Conservation (phyloP, 2,329 filamentous ascomycete species). For the Elsinoe ampelina region DNA sequence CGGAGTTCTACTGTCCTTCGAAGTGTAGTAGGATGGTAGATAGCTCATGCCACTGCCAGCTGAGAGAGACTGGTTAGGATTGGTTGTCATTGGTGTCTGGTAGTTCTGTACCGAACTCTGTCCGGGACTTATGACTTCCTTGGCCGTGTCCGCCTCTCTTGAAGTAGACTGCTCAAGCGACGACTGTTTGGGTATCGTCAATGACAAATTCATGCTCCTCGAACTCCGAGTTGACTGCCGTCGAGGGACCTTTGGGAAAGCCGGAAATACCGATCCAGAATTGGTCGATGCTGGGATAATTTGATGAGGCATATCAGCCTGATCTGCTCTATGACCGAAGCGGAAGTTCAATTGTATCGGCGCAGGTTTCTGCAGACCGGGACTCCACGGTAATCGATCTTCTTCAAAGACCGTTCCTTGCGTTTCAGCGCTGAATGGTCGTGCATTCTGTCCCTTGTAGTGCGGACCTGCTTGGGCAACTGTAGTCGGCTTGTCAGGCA, state of each 20-base stretch:
- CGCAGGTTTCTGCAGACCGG: slow-evolving; percentile 13
- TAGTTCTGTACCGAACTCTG: not conserved
- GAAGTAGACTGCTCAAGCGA: not conserved
- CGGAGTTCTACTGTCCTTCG: slow-evolving; percentile 22
- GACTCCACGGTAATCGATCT: slow-evolving; percentile 17
- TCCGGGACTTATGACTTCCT: not conserved
- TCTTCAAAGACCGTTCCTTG: slow-evolving; percentile 28
- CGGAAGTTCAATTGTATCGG: slow-evolving; percentile 11
- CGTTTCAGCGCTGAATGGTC: slow-evolving; percentile 19
- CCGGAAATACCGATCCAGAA: not conserved
- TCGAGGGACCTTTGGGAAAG: not conserved
- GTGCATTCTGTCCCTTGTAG: slow-evolving; percentile 15
- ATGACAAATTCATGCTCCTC: slow-evolving; percentile 8
- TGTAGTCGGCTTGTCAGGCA: slow-evolving; percentile 25
- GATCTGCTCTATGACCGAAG: not conserved
- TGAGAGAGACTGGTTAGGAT: slow-evolving; percentile 13
- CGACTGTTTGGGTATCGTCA: slow-evolving; percentile 11
- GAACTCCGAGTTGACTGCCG: not conserved
- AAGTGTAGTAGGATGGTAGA: slow-evolving; percentile 26
- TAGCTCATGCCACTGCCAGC: slow-evolving; percentile 18
- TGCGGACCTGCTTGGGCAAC: slow-evolving; percentile 11
- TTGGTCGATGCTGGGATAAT: no score
- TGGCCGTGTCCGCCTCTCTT: not conserved
- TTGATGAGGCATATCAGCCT: not conserved
- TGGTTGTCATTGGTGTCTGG: slow-evolving; percentile 11